Base-by-base conservation (phyloP, 2,329 filamentous ascomycete species). In the Trichoderma semiorbis region DNA sequence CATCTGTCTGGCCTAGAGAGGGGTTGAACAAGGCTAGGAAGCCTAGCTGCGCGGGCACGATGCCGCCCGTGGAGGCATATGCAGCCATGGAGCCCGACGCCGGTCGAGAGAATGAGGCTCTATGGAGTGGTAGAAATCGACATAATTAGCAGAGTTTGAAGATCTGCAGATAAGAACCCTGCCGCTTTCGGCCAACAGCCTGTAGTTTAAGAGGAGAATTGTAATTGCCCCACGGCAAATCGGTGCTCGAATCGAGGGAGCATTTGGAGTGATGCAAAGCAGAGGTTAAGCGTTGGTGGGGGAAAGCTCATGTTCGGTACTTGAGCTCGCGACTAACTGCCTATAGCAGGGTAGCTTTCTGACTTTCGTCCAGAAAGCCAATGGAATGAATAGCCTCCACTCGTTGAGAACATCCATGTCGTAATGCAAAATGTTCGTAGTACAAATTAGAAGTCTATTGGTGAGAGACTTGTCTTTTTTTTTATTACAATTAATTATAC, bases 11-110 rank as follows among this genome's bases (percentile, higher is more conserved):
- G 77, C 92, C 91, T 58, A 97, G 87, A 7, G 91, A 90, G 39
- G 97, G 96, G 80, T 97, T 98, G 86, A 97, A 99, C 80, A 99
- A 97, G 80, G 95, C 91, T 60, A 99, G 88, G 81, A 96, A 98
- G 77, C 93, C 92, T 34, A 98, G 89, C 79, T 93, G 93, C 43
- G 95, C 95, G 57, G 96, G 95, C 47, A 81, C 78, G 58, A 79
- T 66, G 61, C 77, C 73, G 47, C 78, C 75, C 32, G 76, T 64
- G 64, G 76, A 64, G 16, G 75, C 57, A 30, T 74, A 61, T 50
- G 76, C 66, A 57, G 76, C 61, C 76, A 78, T 79, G 36, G 16
- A 62, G 16, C 43, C 36, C 43, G 67, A 53, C 39, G 1, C n/a
- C 4, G 8, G 66, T 28, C 24, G 26, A 67, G 18, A 21, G 65